phyloP scores from a whole-genome alignment of 345 rosid species.

The Populus ilicifolia region DNA sequence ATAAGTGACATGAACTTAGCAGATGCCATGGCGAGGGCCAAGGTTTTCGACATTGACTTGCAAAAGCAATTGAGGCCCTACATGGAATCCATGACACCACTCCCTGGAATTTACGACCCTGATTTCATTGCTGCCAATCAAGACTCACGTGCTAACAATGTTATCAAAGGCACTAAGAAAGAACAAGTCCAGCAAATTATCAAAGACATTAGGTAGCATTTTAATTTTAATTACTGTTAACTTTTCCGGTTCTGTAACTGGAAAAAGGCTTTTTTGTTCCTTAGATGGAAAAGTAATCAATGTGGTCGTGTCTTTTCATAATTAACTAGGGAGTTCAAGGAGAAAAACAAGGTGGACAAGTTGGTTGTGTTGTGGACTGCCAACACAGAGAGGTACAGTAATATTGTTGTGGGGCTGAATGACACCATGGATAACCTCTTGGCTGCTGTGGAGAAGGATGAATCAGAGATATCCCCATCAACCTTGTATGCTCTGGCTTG shows the following conservation, averaged over 20 bases:
- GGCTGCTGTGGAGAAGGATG: slow-evolving; percentile 73
- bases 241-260: neutral
- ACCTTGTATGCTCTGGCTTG: slow-evolving; percentile 89
- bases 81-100: slow-evolving; percentile 93
- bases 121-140: slow-evolving; percentile 99
- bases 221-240: neutral
- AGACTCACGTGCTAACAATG: slow-evolving; percentile 82
- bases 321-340: slow-evolving; percentile 77
- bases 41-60: slow-evolving; percentile 80
- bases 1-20: slow-evolving; percentile 94
- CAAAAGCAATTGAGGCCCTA: slow-evolving; percentile 93
- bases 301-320: neutral
- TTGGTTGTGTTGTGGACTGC: slow-evolving; percentile 98
- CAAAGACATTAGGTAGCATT: slow-evolving; percentile 74
- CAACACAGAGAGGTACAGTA: slow-evolving; percentile 95
- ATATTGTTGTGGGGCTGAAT: slow-evolving; percentile 75
- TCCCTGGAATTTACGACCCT: slow-evolving; percentile 80
- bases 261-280: neutral
- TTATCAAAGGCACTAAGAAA: slow-evolving; percentile 80
- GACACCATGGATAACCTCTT: slow-evolving; percentile 88
- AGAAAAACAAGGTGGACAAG: slow-evolving; percentile 74
- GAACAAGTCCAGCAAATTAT: slow-evolving; percentile 74
- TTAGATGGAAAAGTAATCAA: neutral
- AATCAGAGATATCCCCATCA: slow-evolving; percentile 92
- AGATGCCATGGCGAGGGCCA: slow-evolving; percentile 95